Percentiles rank a stretch among this genome's conserved stretches.
Evolutionary conservation across 805 yeast species (phyloP).

Genomic region (Blastobotrys chiropterorum): DNA sequence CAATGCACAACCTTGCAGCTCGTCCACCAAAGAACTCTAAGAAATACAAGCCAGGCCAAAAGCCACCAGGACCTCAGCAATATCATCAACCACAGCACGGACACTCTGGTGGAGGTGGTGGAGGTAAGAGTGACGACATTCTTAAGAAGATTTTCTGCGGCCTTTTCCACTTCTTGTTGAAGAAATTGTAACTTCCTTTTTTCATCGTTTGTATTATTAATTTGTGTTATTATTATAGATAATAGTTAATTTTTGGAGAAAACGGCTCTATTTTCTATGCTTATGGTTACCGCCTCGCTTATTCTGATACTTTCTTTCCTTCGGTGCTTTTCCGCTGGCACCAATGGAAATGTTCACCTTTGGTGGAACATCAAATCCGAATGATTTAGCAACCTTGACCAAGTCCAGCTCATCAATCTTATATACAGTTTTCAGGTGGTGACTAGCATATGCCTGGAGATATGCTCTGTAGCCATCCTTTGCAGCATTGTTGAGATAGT

Average conservation of each 20-base stretch:
- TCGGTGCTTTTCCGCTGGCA: slow-evolving; percentile 61
- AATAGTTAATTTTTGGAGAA: not conserved
- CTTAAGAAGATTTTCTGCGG: slow-evolving; percentile 18
- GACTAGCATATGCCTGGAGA: slow-evolving; percentile 95
- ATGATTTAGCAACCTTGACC: slow-evolving; percentile 90
- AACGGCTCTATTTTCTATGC: not conserved
- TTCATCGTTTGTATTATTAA: not conserved
- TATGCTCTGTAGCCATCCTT: slow-evolving; percentile 96
- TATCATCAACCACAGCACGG: slow-evolving; percentile 21
- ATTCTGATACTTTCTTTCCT: not conserved
- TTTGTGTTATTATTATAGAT: not conserved
- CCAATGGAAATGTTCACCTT: slow-evolving; percentile 95
- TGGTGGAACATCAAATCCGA: slow-evolving; percentile 90
- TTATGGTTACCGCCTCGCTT: not conserved
- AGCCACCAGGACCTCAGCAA: slow-evolving; percentile 13
- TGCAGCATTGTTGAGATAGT: slow-evolving; percentile 89
- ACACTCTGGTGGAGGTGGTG: slow-evolving; percentile 17
- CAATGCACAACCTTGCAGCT: slow-evolving; percentile 32
- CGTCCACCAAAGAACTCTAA: slow-evolving; percentile 16
- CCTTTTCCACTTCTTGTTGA: slow-evolving; percentile 16
- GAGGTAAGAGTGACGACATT: slow-evolving; percentile 11
- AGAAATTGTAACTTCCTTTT: slow-evolving; percentile 1
- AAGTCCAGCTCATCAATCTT: slow-evolving; percentile 92
- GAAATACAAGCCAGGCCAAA: too few species aligned
- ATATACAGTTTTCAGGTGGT: slow-evolving; percentile 91